These are phyloP conservation scores for Solanum tarijense DNA, from an alignment of 257 asterid species.

Conservation along the genomic window DNA sequence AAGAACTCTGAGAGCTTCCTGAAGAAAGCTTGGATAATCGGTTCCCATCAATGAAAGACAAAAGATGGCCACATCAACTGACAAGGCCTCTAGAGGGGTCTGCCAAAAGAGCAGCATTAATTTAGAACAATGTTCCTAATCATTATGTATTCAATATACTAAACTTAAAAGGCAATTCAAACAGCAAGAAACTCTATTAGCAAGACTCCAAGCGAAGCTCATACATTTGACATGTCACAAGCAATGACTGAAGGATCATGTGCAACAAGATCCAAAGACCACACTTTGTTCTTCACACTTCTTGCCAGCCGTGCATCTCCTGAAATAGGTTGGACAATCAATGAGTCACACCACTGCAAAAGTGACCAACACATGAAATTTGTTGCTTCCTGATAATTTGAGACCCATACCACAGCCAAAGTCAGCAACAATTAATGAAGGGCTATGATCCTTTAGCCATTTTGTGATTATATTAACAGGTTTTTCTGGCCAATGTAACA, in stretches of 20 bases:
- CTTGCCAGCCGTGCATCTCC: constrained; percentile 86
- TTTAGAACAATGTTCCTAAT: background rate
- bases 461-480: constrained; percentile 65
- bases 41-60: constrained; percentile 96
- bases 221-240: constrained; percentile 88
- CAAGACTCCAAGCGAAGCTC: constrained; percentile 5
- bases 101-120: constrained; percentile 19
- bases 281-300: constrained; percentile 78
- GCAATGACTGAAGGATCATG: constrained; percentile 77
- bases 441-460: constrained; percentile 58
- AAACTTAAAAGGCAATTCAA: background rate
- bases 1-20: constrained; percentile 79
- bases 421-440: constrained; percentile 75
- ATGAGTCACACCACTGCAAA: background rate
- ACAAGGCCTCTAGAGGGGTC: constrained; percentile 74
- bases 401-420: constrained; percentile 83
- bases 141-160: background rate
- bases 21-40: constrained; percentile 65
- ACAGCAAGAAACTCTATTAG: background rate
- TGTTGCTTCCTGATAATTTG: background rate
- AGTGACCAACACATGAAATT: background rate
- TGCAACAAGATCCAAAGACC: constrained; percentile 80
- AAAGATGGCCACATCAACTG: constrained; percentile 79
- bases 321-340: constrained; percentile 19
- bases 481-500: constrained; percentile 88